Base-by-base conservation (phyloP, 257 asterid species). In the Euphrasia confusa region DNA sequence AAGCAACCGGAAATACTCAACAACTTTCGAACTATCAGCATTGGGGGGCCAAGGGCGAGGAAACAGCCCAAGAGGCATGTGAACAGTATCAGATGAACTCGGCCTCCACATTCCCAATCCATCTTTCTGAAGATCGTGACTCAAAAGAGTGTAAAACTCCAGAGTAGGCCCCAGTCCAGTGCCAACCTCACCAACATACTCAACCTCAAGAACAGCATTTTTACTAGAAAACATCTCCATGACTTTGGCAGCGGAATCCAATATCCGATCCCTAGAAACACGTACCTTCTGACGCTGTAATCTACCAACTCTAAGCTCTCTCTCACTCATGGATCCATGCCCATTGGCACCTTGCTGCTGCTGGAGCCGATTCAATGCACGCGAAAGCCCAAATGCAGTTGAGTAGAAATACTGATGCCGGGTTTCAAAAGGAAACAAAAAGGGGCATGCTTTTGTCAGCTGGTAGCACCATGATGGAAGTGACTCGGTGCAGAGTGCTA, bases 391-490 rank as follows among this genome's bases (percentile, higher is more conserved):
- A 69, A 88, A 85, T 37, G 95, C 96, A 69, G 96, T 88, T 54
- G 96, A 85, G 63, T 88, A 83, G 77, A 88, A 88, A 67, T 88
- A 88, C 63, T 85, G 96, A 60, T 89, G 88, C 42, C 96, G 77
- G 10, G 86, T 81, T 70, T 85, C 96, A 66, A 88, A 88, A 40
- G 96, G 91, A 69, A 88, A 88, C 75, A 88, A 74, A 73, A 88
- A 88, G 12, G 96, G 95, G 62, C 96, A 88, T 24, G 96, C 78
- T 74, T 81, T 88, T 10, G 95, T 85, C 79, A 88, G 68, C 73
- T 88, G 96, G 77, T 79, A 88, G 78, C 95, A 88, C 96, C 96
- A 88, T 33, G 95, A 81, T n/a, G 96, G 95, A 74, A 85, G 88
- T 60, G 92, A 81, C 45, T 92, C 94, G 11, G 89, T 81, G 79